phyloP scores from a whole-genome alignment of 2,329 filamentous ascomycete species.

The Calonectria naviculata region DNA sequence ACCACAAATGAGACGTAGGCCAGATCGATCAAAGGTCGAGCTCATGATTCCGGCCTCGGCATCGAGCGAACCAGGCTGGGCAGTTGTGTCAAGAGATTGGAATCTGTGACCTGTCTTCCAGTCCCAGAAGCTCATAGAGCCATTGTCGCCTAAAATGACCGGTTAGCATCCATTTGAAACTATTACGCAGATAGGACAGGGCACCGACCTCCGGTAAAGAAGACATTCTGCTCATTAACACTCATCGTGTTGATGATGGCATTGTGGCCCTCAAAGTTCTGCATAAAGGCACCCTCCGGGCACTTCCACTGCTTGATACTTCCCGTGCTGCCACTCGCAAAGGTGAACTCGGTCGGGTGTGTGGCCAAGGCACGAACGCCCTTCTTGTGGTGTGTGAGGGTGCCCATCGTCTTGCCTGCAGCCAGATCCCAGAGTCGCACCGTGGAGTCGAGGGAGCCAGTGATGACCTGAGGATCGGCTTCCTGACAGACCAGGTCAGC shows the following conservation, averaged over 20 bases:
- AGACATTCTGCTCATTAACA: slow-evolving; percentile 93
- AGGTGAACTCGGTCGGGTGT: slow-evolving; percentile 95
- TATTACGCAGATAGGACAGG: too few relatives aligned
- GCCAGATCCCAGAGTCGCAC: slow-evolving; percentile 96
- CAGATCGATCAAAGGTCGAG: slow-evolving; percentile 90
- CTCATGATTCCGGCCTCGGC: slow-evolving; percentile 96
- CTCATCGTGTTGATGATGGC: slow-evolving; percentile 94
- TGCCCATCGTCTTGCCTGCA: slow-evolving; percentile 95
- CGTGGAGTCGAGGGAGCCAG: slow-evolving; percentile 90
- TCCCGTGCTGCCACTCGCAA: slow-evolving; percentile 89
- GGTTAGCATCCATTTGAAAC: slow-evolving; percentile 15
- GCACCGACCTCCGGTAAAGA: slow-evolving; percentile 82
- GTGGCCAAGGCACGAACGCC: slow-evolving; percentile 86
- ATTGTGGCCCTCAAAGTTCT: slow-evolving; percentile 97
- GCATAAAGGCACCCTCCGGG: slow-evolving; percentile 98
- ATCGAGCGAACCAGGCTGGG: slow-evolving; percentile 93
- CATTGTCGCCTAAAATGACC: slow-evolving; percentile 75
- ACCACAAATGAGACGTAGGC: slow-evolving; percentile 89
- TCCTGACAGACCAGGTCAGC: slow-evolving; percentile 93
- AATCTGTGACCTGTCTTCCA: slow-evolving; percentile 97
- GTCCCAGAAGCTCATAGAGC: slow-evolving; percentile 97
- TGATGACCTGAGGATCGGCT: slow-evolving; percentile 95
- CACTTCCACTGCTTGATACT: slow-evolving; percentile 99
- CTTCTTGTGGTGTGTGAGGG: slow-evolving; percentile 98
- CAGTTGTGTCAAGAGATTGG: slow-evolving; percentile 89